Evolutionary conservation across 2,329 filamentous ascomycete genomes (phyloP).

Genomic region (Hypoxylon sp.): DNA sequence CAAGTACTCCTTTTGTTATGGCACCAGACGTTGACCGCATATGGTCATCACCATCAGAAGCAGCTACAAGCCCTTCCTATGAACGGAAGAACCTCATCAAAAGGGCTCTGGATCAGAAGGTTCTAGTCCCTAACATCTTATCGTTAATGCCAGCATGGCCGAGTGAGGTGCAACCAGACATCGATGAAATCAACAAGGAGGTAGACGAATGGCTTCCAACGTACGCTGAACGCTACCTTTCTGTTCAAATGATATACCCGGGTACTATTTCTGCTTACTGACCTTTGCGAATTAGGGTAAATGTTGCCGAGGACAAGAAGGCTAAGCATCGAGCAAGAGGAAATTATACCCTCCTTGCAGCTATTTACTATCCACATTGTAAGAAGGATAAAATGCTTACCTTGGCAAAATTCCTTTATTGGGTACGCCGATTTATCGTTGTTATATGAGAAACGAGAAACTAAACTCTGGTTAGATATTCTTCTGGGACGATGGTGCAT

Average conservation of each 20-base stretch:
- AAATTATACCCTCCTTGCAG: conserved; percentile 48
- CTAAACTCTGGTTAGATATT: conserved; percentile 44
- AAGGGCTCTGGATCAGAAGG: conserved; percentile 44
- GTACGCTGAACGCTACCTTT: conserved; percentile 30
- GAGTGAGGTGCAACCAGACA: conserved; percentile 44
- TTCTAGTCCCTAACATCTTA: conserved; percentile 47
- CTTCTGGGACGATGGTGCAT: conserved; percentile 49
- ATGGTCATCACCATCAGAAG: conserved; percentile 10
- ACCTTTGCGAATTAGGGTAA: conserved; percentile 38
- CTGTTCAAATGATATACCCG: neutral
- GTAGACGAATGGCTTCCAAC: conserved; percentile 49
- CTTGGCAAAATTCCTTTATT: conserved; percentile 49
- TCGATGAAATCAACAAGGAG: conserved; percentile 46
- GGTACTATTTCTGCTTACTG: conserved; percentile 6
- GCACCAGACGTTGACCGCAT: conserved; percentile 41
- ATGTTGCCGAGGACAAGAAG: conserved; percentile 48
- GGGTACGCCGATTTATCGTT: conserved; percentile 37
- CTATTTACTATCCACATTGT: conserved; percentile 49
- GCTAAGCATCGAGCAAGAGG: conserved; percentile 47
- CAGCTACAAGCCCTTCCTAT: conserved; percentile 22
- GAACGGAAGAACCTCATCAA: conserved; percentile 46
- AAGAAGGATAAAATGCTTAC: conserved; percentile 48
- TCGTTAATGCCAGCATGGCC: conserved; percentile 49
- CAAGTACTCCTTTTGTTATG: conserved; percentile 31
- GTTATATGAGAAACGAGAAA: neutral